A percentile compares a stretch with the other conserved stretches of the same genome.
phyloP scores from a whole-genome alignment of 805 yeast genomes.

The Nakazawaea ishiwadae region DNA sequence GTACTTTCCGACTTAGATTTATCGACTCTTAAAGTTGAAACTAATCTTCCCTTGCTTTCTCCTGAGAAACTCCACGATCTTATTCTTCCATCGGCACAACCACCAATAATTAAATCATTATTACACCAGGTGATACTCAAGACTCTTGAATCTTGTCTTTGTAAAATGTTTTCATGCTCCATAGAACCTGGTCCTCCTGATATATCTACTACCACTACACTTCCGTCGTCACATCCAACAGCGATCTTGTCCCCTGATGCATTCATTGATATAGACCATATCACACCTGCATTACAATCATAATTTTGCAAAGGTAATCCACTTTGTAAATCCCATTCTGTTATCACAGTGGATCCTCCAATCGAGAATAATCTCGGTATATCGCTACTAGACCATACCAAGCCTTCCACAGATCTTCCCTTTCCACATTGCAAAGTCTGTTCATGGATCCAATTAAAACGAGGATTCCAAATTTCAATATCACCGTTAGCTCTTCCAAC shows the following conservation, averaged over 20 bases:
- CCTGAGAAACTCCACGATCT: slow-evolving; percentile 68
- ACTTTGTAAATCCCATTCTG: slow-evolving; percentile 85
- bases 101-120: slow-evolving; percentile 70
- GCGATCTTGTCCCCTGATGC: slow-evolving; percentile 61
- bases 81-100: slow-evolving; percentile 92
- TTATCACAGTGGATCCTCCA: slow-evolving; percentile 87
- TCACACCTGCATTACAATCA: slow-evolving; percentile 89
- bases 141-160: slow-evolving; percentile 80
- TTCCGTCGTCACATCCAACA: slow-evolving; percentile 94
- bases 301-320: slow-evolving; percentile 70
- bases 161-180: slow-evolving; percentile 71
- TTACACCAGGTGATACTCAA: slow-evolving; percentile 74
- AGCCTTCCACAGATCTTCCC: slow-evolving; percentile 84
- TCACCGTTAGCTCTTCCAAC: slow-evolving; percentile 94
- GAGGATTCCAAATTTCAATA: slow-evolving; percentile 93
- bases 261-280: slow-evolving; percentile 81
- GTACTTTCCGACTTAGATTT: slow-evolving; percentile 82
- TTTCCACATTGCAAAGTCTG: slow-evolving; percentile 67
- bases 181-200: slow-evolving; percentile 81
- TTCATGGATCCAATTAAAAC: slow-evolving; percentile 79
- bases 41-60: slow-evolving; percentile 54
- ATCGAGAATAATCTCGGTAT: slow-evolving; percentile 77
- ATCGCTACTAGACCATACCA: slow-evolving; percentile 65
- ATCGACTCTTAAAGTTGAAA: slow-evolving; percentile 88
- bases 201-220: slow-evolving; percentile 79